Evolutionary conservation across 2,329 filamentous ascomycete species (phyloP), one percentile per base, ranked within the genome.

Genomic region (Paraconiothyrium sp.): DNA sequence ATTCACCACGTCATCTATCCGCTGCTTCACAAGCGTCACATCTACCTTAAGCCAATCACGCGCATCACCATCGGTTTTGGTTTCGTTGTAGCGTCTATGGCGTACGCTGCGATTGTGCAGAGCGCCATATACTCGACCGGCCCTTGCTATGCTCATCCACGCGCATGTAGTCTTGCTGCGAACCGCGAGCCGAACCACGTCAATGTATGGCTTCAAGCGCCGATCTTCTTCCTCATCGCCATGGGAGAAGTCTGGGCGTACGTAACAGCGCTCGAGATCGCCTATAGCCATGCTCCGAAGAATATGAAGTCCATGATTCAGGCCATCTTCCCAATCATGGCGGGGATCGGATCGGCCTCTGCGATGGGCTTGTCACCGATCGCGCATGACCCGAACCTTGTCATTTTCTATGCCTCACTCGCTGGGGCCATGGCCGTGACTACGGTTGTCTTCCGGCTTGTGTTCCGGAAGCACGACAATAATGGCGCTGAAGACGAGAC

Each of bases 161-260:
- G 71, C 2, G 60, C 58, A 1, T 82, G 80, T 60, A 59, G 61
- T 59, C 4, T 54, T 47, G 27, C 16, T 44, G 58, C 41, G 13
- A 52, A 47, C 10, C 30, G 62, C 2, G 64, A 65, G 2, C 27
- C 58, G 4, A 65, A 65, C 37, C 48, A 74, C 5, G 68, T 82
- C 0, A 78, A 72, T 30, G 75, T 83, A 2, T 82, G 79, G 75
- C 57, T 79, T 0, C 80, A 83, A 54, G 58, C 77, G 0, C 81
- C 81, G 0, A 61, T 79, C 0, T 82, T 81, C 61, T 67, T 82
- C 24, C 61, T 78, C 9, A 71, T 81, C 0, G 78, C 80, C 0
- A 61, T 79, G 4, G 78, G 76, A 0, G 82, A 84, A 66, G 79
- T 84, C 11, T 78, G 84, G 22, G 76, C 78, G 0, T 72, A 79